Evolutionary conservation across 192 early-diverging fungal genomes (phyloP).

Genomic region (Geranomyces michiganensis): DNA sequence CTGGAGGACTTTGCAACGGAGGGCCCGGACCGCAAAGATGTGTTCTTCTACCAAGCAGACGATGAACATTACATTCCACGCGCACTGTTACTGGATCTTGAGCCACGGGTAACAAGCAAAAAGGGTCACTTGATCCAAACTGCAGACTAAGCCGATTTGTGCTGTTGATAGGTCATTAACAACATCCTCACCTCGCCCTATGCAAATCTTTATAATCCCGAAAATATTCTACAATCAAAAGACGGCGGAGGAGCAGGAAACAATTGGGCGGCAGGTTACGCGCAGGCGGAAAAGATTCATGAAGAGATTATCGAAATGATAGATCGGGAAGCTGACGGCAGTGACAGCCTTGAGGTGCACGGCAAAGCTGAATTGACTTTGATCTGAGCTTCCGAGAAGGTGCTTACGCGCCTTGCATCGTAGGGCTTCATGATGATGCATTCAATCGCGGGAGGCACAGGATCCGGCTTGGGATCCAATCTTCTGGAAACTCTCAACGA

Average conservation of each 20-base stretch:
- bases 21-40: constrained; percentile 92
- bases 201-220: constrained; percentile 94
- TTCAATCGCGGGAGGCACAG: constrained; percentile 97
- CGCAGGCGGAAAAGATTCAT: constrained; percentile 79
- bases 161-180: constrained; percentile 73
- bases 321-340: constrained; percentile 93
- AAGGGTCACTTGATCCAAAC: neutral
- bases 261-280: constrained; percentile 93
- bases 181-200: constrained; percentile 84
- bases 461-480: constrained; percentile 94
- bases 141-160: neutral
- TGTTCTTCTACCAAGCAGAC: constrained; percentile 99
- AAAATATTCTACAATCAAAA: constrained; percentile 90
- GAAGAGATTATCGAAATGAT: constrained; percentile 97
- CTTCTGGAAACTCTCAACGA: constrained; percentile 91
- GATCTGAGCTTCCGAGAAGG: neutral
- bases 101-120: constrained; percentile 70
- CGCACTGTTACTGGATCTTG: constrained; percentile 87
- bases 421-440: constrained; percentile 93
- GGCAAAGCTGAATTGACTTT: neutral
- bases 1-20: constrained; percentile 89
- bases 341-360: constrained; percentile 78
- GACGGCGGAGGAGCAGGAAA: constrained; percentile 98
- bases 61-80: constrained; percentile 98
- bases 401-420: constrained; percentile 18